A percentile compares a stretch with the other conserved stretches of the same genome.
phyloP scores from a whole-genome alignment of 805 yeast species.

The Saccharomyces mikatae region DNA sequence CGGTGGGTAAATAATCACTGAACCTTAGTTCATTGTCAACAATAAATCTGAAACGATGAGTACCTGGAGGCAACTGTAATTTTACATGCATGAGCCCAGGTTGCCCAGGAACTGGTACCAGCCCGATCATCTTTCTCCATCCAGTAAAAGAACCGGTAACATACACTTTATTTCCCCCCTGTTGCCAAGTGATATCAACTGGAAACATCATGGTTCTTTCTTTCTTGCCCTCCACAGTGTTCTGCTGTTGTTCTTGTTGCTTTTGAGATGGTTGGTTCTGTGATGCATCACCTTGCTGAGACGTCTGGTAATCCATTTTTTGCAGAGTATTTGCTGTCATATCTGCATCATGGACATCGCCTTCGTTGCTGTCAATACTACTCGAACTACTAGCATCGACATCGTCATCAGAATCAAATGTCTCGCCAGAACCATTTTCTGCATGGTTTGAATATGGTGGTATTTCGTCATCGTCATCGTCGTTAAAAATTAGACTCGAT shows the following conservation, averaged over 20 bases:
- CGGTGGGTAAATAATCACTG: slow-evolving; percentile 86
- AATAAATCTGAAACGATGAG: slow-evolving; percentile 87
- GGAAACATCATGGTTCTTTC: slow-evolving; percentile 30
- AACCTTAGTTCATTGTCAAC: slow-evolving; percentile 89
- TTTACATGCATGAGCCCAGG: slow-evolving; percentile 49
- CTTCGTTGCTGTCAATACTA: slow-evolving; percentile 5
- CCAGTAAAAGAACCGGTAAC: slow-evolving; percentile 97
- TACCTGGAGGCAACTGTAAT: slow-evolving; percentile 77
- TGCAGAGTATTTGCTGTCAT: background rate
- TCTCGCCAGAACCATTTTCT: slow-evolving; percentile 17
- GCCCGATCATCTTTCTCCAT: slow-evolving; percentile 95
- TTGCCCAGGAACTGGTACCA: slow-evolving; percentile 37
- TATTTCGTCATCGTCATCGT: slow-evolving; percentile 52
- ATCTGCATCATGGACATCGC: slow-evolving; percentile 1
- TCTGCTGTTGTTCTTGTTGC: slow-evolving; percentile 6
- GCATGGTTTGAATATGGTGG: slow-evolving; percentile 34
- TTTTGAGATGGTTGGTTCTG: slow-evolving; percentile 4
- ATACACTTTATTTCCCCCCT: slow-evolving; percentile 92
- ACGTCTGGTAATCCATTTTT: slow-evolving; percentile 1
- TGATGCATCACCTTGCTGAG: background rate
- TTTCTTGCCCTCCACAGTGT: background rate
- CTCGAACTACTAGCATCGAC: slow-evolving; percentile 9
- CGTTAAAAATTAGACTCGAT: slow-evolving; percentile 64
- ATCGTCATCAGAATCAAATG: slow-evolving; percentile 20
- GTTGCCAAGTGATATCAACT: slow-evolving; percentile 80